Evolutionary conservation across 495 filamentous ascomycete species (phyloP), one percentile per base, ranked within the genome.

Genomic region (Amphirosellinia nigrospora): DNA sequence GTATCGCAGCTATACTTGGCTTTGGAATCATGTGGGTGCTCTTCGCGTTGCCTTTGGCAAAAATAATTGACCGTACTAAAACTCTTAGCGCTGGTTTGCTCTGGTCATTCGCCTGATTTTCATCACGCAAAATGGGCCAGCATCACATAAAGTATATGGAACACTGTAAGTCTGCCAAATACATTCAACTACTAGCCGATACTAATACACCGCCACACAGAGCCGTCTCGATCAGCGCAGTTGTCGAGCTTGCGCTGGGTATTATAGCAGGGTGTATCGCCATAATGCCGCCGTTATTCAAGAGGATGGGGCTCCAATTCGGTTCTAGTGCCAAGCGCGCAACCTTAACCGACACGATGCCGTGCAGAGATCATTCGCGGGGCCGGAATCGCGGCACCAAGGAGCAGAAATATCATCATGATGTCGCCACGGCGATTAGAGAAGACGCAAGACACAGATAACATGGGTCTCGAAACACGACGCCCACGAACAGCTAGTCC

Each of bases 231-330:
- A 79, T 83, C 26, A 82, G 78, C 77, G 77, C 78, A 15, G 74
- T 79, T 8, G 63, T 83, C 53, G 82, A 85, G 70, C 75, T 76
- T 6, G 76, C 77, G 9, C 63, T 85, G 21, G 83, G 80, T 15
- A 79, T 84, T 46, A 79, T 79, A 10, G 81, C 82, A 45, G 80
- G 80, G 1, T 79, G 79, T 63, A 71, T 78, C n/a, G 82, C 81
- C 10, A 83, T 82, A 2, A 53, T 85, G 11, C 77, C 79, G 7
- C 80, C 81, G 10, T 74, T 84, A 8, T 79, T 88, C 19, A 75
- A 69, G 55, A 52, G 41, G 39, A 61, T 69, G 28, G 50, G 50
- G 39, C n/a, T 64, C 3, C 34, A 53, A 2, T 26, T 34, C 11
- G 46, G 36, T n/a, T 30, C 16, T 16, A 26, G 30, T 19, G 7